Evolutionary conservation across 2,329 filamentous ascomycete genomes (phyloP), one percentile per base, ranked within the genome.

Genomic region (Colletotrichum viniferum): DNA sequence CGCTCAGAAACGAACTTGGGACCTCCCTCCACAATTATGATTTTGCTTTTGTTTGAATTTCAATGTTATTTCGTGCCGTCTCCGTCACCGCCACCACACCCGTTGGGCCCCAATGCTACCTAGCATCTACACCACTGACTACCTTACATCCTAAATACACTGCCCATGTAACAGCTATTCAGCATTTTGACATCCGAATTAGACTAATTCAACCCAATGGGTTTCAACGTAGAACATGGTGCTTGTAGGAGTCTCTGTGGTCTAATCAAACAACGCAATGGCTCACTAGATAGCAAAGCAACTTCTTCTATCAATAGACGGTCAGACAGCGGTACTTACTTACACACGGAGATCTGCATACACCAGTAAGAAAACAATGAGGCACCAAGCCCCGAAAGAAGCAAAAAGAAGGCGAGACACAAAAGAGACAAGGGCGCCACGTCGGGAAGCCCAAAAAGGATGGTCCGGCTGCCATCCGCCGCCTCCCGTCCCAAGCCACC

Each of bases 401-500:
- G 60, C n/a, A 48, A 52, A 66, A 36, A 21, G 16, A 66, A 18
- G 36, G 68, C 36, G 9, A 71, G 28, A 38, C 34, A 52, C 43
- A 28, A 16, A 58, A 66, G 30, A 32, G 58, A 61, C 58, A 61
- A 56, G 48, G 28, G 55, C 52, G 21, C n/a, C 14, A 21, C 32
- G 18, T 73, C 66, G 71, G 71, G 38, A 64, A 64, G 58, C 71
- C 58, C 48, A 28, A 70, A 64, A 64, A 16, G 66, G 71, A 28
- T 58, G 58, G 32, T 58, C 65, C 55, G 71, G 56, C 34, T 62
- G 30, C 14, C 63, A 34, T 68, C 48, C 28, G 26, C 48, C 48
- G 43, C 43, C 30, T n/a, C 28, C 52, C 48, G 43, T 52, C 30
- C 30, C 65, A 68, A 58, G 65, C 48, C 43, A 36, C 65, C 48